Conservation (phyloP, 345 rosid species). For the Eucalyptus pauciflora region DNA sequence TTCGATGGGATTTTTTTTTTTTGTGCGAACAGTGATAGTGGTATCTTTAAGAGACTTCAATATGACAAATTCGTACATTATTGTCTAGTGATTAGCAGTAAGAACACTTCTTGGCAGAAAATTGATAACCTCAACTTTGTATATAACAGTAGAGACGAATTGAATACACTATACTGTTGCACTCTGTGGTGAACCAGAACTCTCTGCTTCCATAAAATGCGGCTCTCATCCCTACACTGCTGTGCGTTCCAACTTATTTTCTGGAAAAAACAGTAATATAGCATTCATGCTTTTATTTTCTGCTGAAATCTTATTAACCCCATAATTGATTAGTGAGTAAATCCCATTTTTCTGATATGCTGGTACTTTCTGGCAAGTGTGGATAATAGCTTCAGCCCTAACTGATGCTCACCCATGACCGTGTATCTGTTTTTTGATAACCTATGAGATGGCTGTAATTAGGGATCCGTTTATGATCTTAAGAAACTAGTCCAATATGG, state of each 20-base stretch:
- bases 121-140: background rate
- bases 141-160: background rate
- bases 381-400: background rate
- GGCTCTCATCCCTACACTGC: too few relatives aligned
- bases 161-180: background rate
- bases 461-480: too few relatives aligned
- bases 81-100: background rate
- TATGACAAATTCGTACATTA: accelerated
- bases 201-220: too few relatives aligned
- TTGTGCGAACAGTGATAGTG: too few relatives aligned
- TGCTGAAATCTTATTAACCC: too few relatives aligned
- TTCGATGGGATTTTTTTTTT: too few relatives aligned
- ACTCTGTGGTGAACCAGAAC: background rate
- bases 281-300: too few relatives aligned
- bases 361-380: background rate
- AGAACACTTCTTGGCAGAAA: background rate
- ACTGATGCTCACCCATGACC: too few relatives aligned
- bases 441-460: too few relatives aligned
- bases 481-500: too few relatives aligned
- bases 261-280: accelerated
- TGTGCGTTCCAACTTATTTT: background rate
- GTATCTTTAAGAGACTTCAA: accelerated
- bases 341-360: background rate
- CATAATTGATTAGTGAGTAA: too few relatives aligned
- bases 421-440: too few relatives aligned